phyloP scores from a whole-genome alignment of 371 early-diverging fungal genomes.

The Mucor indicus region DNA sequence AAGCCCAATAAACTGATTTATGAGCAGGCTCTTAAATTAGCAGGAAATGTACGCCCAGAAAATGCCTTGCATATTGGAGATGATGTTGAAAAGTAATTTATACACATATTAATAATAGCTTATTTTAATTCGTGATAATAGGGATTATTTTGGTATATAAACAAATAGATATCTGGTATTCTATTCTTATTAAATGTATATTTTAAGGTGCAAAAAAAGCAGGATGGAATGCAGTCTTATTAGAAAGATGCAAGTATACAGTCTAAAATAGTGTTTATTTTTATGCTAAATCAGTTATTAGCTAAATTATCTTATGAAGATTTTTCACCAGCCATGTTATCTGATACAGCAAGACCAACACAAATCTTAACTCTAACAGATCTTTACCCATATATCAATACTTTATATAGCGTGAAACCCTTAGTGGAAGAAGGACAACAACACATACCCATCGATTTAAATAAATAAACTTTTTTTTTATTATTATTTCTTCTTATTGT shows the following conservation, averaged over 20 bases:
- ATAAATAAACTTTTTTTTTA: background rate
- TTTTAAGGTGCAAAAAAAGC: conserved; percentile 29
- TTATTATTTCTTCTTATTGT: background rate
- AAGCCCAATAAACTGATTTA: conserved; percentile 38
- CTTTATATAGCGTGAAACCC: conserved; percentile 1
- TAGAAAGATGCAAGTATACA: conserved; percentile 27
- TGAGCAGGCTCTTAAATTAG: conserved; percentile 28
- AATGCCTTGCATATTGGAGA: conserved; percentile 26
- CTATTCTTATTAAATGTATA: background rate
- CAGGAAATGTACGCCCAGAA: conserved; percentile 9
- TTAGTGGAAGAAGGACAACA: background rate
- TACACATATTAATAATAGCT: background rate
- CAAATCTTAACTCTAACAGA: conserved; percentile 12
- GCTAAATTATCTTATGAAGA: conserved; percentile 24
- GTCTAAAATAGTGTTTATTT: background rate
- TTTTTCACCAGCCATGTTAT: conserved; percentile 25
- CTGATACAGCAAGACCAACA: conserved; percentile 11
- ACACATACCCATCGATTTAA: background rate
- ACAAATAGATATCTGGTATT: background rate
- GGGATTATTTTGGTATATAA: conserved; percentile 16
- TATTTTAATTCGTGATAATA: background rate
- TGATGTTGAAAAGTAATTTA: conserved; percentile 22
- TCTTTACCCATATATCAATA: conserved; percentile 16
- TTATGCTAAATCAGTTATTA: background rate
- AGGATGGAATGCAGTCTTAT: conserved; percentile 37